Evolutionary conservation across 257 asterid species (phyloP), one percentile per base, ranked within the genome.

Genomic region (Hygrophila difformis): DNA sequence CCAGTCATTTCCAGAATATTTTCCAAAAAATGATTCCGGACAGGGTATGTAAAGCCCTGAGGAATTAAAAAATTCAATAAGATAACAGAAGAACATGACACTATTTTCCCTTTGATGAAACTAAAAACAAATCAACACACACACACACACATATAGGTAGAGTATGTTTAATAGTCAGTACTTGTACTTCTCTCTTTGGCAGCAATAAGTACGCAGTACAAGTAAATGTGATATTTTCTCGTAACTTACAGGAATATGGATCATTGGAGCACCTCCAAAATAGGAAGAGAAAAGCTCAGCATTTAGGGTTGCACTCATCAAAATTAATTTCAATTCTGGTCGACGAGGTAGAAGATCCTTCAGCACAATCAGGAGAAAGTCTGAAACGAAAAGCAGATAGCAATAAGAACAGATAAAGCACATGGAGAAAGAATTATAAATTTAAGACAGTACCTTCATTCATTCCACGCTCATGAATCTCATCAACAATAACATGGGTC

Each of bases 291-390:
- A 89, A 53, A 82, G 86, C 65, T 76, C 73, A 22, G 93, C 87
- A 61, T 89, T 87, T 72, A 89, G 60, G 46, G 98, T 85, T 62
- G 97, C 97, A 75, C 97, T 89, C 97, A 89, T 89, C 81, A 89
- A 70, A 66, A 89, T 66, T 53, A 89, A 62, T 78, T 82, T 80
- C 41, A 89, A 53, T 58, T 89, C 96, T 52, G 98, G 94, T 35
- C 98, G 93, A 46, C 61, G 93, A 58, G 96, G 94, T 62, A 89
- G 93, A 65, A 89, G 81, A 61, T 79, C 95, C 64, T 76, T 89
- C 55, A 89, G 54, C 60, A 89, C 88, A 62, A 85, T 82, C 43
- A 89, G 92, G 71, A 89, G 79, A 64, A 89, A 89, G 57, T 85
- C 98, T 89, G 93, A 23, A 44, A 74, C 31, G 62, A 56, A 60